Evolutionary conservation across 495 filamentous ascomycete species (phyloP), one percentile per base, ranked within the genome.

Genomic region (Penicillium ucsense): DNA sequence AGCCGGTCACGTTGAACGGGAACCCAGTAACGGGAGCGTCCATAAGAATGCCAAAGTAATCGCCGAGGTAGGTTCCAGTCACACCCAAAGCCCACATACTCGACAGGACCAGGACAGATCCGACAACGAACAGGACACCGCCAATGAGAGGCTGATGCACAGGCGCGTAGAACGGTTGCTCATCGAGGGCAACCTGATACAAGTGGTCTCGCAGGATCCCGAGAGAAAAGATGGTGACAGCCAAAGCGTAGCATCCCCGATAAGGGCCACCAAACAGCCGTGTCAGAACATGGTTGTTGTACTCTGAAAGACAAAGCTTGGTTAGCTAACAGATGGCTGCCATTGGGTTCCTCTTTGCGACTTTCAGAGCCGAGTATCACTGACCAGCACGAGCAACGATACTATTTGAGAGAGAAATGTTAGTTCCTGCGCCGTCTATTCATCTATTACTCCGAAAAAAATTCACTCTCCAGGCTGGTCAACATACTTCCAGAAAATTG

Each of bases 1-100:
- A 86, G 51, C 81, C 80, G 29, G 85, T 91, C 44, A 97, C 71
- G 66, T 89, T 96, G 80, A 98, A 98, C 1, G 92, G 92, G 63
- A 98, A 98, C 8, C 84, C 81, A 4, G 88, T 94, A 38, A 98
- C 89, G 41, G 86, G 88, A 58, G 80, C 74, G 60, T 96, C 89
- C 92, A 97, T 94, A 52, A 98, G 74, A 61, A 98, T 97, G 35
- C 92, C 92, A 58, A 95, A 98, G 72, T 98, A 98, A 71, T 98
- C 92, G 47, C 92, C 92, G 29, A 98, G 74, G 64, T 96, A 98
- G 53, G 92, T 98, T 47, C 92, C 94, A 7, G 92, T 97, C 50
- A 98, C 75, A 38, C 92, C 92, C n/a, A 98, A 78, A 30, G 82
- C 85, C 80, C 82, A 95, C 71, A 94, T 97, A 50, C 81, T 87